Evolutionary conservation across 441 rosid species (phyloP), one percentile per base, ranked within the genome.

Genomic region (Adansonia grandidieri): DNA sequence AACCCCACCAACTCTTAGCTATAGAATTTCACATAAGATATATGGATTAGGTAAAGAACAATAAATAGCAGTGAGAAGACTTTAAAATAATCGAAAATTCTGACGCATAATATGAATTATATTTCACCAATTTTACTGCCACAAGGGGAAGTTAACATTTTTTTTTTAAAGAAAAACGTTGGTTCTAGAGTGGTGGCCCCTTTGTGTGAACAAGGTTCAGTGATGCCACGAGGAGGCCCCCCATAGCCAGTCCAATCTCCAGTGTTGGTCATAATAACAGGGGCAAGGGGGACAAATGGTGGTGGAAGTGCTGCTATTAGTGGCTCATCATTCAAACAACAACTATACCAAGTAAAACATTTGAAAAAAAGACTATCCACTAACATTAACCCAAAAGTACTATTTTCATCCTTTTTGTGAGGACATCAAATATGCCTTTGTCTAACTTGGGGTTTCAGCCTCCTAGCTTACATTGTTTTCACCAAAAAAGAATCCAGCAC

Each of bases 251-350:
- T 76, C 73, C 54, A 66, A 40, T 76, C 79, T 75, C 79, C 68
- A 75, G 73, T 77, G 75, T 75, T 72, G 86, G 79, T 71, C 74
- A 84, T 80, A 78, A 75, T 71, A 79, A 64, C 67, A 80, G 80
- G 69, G 82, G 76, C 77, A 85, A 81, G 78, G 69, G 77, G 82
- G 87, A 88, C 87, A 86, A 84, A 64, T 58, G 73, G 54, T 84
- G 87, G 91, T 89, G 91, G 93, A 75, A 85, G 77, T 78, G 87
- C 83, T 87, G 86, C 67, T 90, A 78, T 62, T 90, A 87, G 87
- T 87, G 93, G 84, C 73, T 85, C 76, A 78, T 82, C 80, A 78
- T 79, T 60, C 79, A 77, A 79, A 75, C 45, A 79, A 76, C 57
- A 78, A 81, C 85, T 78, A 65, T 73, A 78, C 65, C 48, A 77